Evolutionary conservation across 2,329 filamentous ascomycete species (phyloP).

Genomic region (Colletotrichum siamense): DNA sequence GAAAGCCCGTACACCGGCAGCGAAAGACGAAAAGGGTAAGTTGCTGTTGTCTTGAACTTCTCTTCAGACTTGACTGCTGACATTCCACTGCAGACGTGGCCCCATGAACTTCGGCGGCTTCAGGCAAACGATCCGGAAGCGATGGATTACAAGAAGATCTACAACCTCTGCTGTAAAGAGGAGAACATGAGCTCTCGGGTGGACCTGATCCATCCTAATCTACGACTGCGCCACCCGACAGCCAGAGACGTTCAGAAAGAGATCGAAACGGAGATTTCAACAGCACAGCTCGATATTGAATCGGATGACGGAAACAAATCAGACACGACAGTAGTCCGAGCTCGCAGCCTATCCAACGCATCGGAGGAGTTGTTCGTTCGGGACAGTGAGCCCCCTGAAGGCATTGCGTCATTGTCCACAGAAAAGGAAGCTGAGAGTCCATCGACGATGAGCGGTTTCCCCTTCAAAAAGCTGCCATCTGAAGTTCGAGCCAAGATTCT

Average conservation of each 20-base stretch:
- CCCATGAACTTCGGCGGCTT: not conserved
- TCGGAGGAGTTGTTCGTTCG: conserved; percentile 4
- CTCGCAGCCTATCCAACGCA: not conserved
- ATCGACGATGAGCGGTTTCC: conserved; percentile 11
- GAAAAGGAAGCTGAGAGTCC: not conserved
- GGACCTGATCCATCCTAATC: conserved; percentile 31
- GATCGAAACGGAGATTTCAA: not conserved
- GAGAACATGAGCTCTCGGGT: conserved; percentile 33
- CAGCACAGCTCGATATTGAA: not conserved
- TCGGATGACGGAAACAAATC: not conserved
- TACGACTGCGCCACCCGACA: conserved; percentile 24
- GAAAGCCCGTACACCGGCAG: not conserved
- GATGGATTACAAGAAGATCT: conserved; percentile 24
- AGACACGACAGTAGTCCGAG: not conserved
- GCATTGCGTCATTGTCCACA: not conserved
- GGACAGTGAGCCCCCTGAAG: not conserved
- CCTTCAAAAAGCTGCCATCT: conserved; percentile 35
- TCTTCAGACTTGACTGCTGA: not conserved
- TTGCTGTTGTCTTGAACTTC: not conserved
- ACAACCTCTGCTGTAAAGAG: conserved; percentile 34
- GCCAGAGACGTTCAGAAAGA: not conserved
- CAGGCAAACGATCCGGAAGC: not conserved
- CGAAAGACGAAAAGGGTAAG: not conserved
- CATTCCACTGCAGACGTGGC: not conserved
- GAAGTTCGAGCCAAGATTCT: conserved; percentile 41